Evolutionary conservation across 495 filamentous ascomycete genomes (phyloP).

Genomic region (Astrocystis sublimbata): DNA sequence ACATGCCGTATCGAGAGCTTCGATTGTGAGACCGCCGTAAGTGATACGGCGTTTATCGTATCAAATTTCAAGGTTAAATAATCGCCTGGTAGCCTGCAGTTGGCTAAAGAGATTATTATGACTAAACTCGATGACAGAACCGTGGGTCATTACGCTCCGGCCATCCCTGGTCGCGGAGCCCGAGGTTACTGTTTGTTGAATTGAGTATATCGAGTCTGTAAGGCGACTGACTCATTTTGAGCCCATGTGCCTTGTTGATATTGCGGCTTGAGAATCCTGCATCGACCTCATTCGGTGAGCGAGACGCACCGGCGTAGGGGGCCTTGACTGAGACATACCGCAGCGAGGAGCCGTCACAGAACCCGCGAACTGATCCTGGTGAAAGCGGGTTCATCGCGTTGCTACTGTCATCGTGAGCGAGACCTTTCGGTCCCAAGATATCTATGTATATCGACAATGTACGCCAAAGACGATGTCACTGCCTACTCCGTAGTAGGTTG

Average conservation of each 20-base stretch:
- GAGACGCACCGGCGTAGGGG: slow-evolving; percentile 5
- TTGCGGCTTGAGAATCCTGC: too few species aligned
- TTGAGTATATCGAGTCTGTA: too few species aligned
- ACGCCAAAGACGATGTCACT: not conserved
- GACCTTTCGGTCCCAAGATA: not conserved
- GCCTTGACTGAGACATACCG: slow-evolving; percentile 5
- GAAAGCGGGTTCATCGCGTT: not conserved
- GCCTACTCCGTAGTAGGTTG: too few species aligned
- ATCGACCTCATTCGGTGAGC: slow-evolving; percentile 14
- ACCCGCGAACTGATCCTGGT: not conserved
- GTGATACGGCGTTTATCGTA: slow-evolving; percentile 9
- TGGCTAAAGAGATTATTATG: not conserved
- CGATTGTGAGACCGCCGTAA: slow-evolving; percentile 3
- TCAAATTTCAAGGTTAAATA: not conserved
- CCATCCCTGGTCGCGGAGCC: too few species aligned
- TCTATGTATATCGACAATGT: not conserved
- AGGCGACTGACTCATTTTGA: too few species aligned
- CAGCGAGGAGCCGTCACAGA: not conserved
- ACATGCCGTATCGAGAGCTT: slow-evolving; percentile 8
- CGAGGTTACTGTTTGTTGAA: too few species aligned
- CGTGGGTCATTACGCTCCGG: too few species aligned
- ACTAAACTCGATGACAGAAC: too few species aligned
- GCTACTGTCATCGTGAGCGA: not conserved
- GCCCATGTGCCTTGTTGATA: too few species aligned
- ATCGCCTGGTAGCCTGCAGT: not conserved